These are phyloP conservation scores for Hyphopichia pseudoburtonii DNA, from an alignment of 1,139 yeast species.

Conservation along the genomic window DNA sequence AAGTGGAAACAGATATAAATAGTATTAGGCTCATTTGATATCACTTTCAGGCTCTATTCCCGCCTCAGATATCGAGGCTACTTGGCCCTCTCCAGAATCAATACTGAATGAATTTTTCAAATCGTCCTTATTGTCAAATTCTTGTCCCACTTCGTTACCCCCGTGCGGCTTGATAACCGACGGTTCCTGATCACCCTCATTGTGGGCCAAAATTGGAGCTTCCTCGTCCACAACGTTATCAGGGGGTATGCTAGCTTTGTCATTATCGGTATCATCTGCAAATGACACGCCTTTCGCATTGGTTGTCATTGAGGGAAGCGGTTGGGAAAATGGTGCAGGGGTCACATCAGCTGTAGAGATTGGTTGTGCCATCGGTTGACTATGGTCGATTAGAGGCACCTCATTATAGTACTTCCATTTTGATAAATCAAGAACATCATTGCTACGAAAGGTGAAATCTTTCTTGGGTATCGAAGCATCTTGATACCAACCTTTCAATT, in stretches of 20 bases:
- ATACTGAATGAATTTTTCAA: conserved; percentile 20
- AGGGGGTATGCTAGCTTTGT: not conserved
- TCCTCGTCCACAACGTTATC: not conserved
- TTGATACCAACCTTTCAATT: conserved; percentile 45
- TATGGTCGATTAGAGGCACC: conserved; percentile 15
- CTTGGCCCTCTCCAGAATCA: conserved; percentile 21
- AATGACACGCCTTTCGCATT: not conserved
- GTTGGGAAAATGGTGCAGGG: not conserved
- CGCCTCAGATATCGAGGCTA: conserved; percentile 8
- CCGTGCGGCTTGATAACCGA: conserved; percentile 1
- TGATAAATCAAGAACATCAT: conserved; percentile 31
- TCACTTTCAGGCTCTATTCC: conserved; percentile 3
- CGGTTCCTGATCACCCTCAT: not conserved
- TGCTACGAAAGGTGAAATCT: conserved; percentile 14
- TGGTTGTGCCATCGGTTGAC: conserved; percentile 1
- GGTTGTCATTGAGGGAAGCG: not conserved
- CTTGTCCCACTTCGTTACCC: conserved; percentile 6
- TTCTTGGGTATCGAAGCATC: conserved; percentile 20
- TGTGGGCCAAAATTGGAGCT: not conserved
- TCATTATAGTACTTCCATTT: conserved; percentile 27
- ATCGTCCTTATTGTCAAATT: conserved; percentile 11
- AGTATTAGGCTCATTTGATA: not conserved
- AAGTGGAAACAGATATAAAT: too few species aligned
- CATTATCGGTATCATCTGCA: conserved; percentile 2
- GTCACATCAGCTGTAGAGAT: not conserved